These are phyloP conservation scores for Furcasterigmium furcatum DNA, from an alignment of 2,329 filamentous ascomycete species.

Conservation along the genomic window DNA sequence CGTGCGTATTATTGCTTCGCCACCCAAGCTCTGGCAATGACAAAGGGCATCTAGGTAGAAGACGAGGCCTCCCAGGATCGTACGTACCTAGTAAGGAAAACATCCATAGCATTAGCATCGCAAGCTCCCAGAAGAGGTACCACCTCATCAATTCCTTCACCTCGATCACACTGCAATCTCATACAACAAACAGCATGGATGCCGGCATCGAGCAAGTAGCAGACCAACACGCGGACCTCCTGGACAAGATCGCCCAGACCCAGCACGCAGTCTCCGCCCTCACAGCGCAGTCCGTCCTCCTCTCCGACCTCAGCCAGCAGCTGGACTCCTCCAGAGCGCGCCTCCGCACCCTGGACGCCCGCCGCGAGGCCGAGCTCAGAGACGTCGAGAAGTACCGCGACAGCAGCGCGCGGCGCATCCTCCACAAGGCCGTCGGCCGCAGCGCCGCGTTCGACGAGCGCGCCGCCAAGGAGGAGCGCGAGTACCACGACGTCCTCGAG, in stretches of 20 bases:
- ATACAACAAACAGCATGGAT: too few relatives aligned
- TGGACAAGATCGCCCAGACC: constrained; percentile 42
- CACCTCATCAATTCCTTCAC: too few relatives aligned
- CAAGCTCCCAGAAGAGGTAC: too few relatives aligned
- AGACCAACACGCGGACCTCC: constrained; percentile 40
- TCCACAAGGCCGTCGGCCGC: constrained; percentile 46
- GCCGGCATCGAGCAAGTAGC: too few relatives aligned
- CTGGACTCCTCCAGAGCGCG: constrained; percentile 29
- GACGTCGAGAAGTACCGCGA: constrained; percentile 52
- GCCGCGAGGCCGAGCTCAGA: constrained; percentile 42
- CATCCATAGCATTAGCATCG: too few relatives aligned
- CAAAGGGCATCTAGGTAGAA: too few relatives aligned
- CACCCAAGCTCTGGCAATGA: too few relatives aligned
- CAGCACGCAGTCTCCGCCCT: constrained; percentile 44
- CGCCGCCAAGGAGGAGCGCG: constrained; percentile 49
- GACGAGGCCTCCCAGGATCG: too few relatives aligned
- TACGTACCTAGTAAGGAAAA: too few relatives aligned
- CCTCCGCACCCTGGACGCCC: constrained; percentile 32
- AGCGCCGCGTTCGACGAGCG: constrained; percentile 44
- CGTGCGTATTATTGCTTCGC: too few relatives aligned
- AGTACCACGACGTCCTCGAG: constrained; percentile 51
- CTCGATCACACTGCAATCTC: too few relatives aligned
- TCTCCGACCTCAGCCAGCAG: constrained; percentile 40
- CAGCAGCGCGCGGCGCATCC: constrained; percentile 46
- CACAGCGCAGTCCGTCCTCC: constrained; percentile 39